A percentile compares a stretch with the other conserved stretches of the same genome.
Conservation (phyloP, 441 rosid species). For the Erysimum pusillum region DNA sequence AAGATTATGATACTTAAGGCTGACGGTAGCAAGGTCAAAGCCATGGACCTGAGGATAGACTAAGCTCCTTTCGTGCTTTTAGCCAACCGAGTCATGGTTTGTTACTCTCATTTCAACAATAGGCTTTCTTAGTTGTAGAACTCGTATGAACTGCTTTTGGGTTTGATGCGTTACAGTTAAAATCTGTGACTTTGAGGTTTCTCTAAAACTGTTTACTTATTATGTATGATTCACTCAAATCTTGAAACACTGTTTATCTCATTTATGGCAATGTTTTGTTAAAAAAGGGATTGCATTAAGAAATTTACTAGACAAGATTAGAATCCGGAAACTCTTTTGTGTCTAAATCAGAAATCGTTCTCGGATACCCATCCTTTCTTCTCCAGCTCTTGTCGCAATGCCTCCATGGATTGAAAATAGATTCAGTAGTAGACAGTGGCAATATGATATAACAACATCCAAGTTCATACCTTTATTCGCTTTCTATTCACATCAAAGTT, state of each 20-base stretch:
- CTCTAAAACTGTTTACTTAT: slow-evolving; percentile 32
- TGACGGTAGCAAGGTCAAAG: slow-evolving; percentile 72
- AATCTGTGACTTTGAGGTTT: slow-evolving; percentile 25
- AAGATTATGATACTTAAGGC: slow-evolving; percentile 85
- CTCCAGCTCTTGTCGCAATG: too few relatives aligned
- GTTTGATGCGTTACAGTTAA: slow-evolving; percentile 20
- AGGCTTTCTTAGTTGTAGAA: slow-evolving; percentile 26
- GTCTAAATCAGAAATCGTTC: too few relatives aligned
- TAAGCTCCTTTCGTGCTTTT: slow-evolving; percentile 43
- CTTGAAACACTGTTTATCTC: background rate
- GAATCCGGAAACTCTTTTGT: too few relatives aligned
- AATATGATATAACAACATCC: too few relatives aligned
- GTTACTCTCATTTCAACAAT: slow-evolving; percentile 19
- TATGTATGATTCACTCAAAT: slow-evolving; percentile 5
- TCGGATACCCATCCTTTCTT: too few relatives aligned
- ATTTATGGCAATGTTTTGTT: slow-evolving; percentile 8
- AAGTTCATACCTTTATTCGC: too few relatives aligned
- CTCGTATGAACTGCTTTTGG: slow-evolving; percentile 33
- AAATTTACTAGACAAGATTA: slow-evolving; percentile 47
- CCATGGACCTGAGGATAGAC: slow-evolving; percentile 88
- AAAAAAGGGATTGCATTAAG: slow-evolving; percentile 12
- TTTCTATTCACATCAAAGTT: too few relatives aligned
- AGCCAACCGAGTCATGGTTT: background rate
- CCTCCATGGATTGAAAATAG: too few relatives aligned
- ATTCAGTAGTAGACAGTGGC: too few relatives aligned